Percentiles rank a stretch among this genome's conserved stretches.
Conservation (phyloP, 805 yeast species). For the Tetrapisispora fleetii region DNA sequence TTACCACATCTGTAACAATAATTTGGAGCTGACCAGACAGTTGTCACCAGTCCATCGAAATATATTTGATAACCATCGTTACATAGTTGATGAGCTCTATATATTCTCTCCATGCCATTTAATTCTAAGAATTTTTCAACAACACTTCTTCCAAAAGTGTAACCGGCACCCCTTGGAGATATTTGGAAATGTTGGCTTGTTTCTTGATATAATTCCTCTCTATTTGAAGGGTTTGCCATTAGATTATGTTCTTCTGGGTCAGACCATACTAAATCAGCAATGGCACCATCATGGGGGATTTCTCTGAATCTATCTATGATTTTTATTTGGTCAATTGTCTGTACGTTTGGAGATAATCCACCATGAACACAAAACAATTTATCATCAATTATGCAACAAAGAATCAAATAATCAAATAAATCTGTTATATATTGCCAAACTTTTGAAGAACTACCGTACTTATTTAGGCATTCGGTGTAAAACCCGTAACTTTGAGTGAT, state of each 20-base stretch:
- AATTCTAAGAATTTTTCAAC: conserved; percentile 76
- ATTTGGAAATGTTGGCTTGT: conserved; percentile 58
- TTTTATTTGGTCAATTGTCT: conserved; percentile 82
- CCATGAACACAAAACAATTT: conserved; percentile 93
- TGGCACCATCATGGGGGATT: conserved; percentile 97
- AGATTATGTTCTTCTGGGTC: conserved; percentile 81
- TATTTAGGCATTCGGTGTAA: conserved; percentile 85
- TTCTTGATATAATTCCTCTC: conserved; percentile 17
- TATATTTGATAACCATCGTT: conserved; percentile 92
- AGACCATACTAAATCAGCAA: conserved; percentile 98
- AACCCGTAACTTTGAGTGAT: conserved; percentile 97
- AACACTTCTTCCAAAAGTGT: conserved; percentile 85
- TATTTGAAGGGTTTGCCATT: conserved; percentile 23
- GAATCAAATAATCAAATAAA: conserved; percentile 80
- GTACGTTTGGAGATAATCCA: conserved; percentile 91
- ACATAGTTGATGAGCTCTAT: conserved; percentile 93
- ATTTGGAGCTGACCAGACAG: conserved; percentile 98
- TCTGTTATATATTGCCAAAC: conserved; percentile 91
- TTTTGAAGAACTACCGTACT: conserved; percentile 62
- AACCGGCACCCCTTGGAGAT: conserved; percentile 96
- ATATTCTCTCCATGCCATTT: conserved; percentile 69
- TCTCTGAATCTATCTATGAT: conserved; percentile 87
- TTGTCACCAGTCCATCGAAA: conserved; percentile 82
- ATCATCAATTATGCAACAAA: conserved; percentile 84
- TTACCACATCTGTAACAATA: conserved; percentile 97